Percentiles rank a stretch among this genome's conserved stretches.
These are phyloP conservation scores for Entoloma clypeatum DNA, from an alignment of 1,284 basidiomycete genomes.

Conservation along the genomic window DNA sequence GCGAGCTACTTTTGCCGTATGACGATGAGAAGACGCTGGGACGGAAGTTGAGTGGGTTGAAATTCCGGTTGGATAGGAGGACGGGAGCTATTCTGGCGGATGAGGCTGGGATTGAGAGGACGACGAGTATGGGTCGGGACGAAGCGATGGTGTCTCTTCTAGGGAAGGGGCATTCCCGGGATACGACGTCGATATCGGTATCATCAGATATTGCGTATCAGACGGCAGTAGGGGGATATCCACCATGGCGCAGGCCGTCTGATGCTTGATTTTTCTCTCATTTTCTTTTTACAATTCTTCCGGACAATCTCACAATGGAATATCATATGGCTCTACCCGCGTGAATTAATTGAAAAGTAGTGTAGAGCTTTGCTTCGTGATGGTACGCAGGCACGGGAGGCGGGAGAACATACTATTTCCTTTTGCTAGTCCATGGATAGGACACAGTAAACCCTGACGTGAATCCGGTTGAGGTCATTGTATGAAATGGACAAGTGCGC, in stretches of 20 bases:
- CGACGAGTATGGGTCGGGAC: slow-evolving; percentile 26
- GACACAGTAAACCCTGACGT: no score
- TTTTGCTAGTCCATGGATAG: no score
- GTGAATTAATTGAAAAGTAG: background rate
- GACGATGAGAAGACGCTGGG: slow-evolving; percentile 44
- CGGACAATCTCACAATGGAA: background rate
- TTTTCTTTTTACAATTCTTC: background rate
- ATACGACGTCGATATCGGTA: slow-evolving; percentile 15
- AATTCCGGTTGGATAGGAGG: slow-evolving; percentile 53
- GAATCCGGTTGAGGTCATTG: no score
- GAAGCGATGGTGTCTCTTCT: slow-evolving; percentile 40
- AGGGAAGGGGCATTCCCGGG: slow-evolving; percentile 20
- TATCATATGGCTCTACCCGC: no score
- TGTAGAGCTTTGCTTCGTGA: no score
- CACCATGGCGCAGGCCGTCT: slow-evolving; percentile 24
- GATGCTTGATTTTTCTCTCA: slow-evolving; percentile 11
- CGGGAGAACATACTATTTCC: no score
- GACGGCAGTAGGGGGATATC: slow-evolving; percentile 23
- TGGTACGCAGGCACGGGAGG: no score
- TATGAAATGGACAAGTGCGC: no score
- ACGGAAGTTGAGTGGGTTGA: slow-evolving; percentile 46
- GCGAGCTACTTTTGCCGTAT: slow-evolving; percentile 56
- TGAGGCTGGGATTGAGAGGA: slow-evolving; percentile 29
- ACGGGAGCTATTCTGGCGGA: slow-evolving; percentile 63
- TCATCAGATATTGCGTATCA: slow-evolving; percentile 26